Evolutionary conservation across 2,329 filamentous ascomycete genomes (phyloP).

Genomic region (Fusarium decemcellulare): DNA sequence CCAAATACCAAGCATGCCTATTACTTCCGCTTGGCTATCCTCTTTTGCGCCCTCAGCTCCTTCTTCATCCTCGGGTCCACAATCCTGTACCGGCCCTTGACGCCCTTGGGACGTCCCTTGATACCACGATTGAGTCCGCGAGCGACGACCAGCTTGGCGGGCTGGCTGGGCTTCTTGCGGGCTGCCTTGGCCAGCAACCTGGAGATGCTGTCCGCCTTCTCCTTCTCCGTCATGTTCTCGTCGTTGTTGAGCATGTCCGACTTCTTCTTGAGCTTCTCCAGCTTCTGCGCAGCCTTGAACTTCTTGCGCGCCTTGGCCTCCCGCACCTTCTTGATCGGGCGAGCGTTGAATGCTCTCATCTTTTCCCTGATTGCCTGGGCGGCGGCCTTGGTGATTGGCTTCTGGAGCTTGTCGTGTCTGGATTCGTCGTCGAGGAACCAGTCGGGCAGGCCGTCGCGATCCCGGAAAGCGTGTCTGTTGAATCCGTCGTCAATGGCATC

Average conservation of each 20-base stretch:
- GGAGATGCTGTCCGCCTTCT: conserved; percentile 89
- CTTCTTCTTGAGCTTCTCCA: conserved; percentile 98
- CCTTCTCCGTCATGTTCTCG: conserved; percentile 94
- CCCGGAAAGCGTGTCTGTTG: conserved; percentile 93
- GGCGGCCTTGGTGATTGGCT: conserved; percentile 92
- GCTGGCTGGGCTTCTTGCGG: conserved; percentile 88
- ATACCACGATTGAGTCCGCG: conserved; percentile 87
- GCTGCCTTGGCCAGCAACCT: conserved; percentile 85
- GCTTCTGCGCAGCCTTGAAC: conserved; percentile 88
- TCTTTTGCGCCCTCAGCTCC: conserved; percentile 91
- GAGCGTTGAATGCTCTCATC: conserved; percentile 89
- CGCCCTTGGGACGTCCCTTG: conserved; percentile 87
- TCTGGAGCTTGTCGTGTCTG: conserved; percentile 85
- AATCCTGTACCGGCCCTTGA: conserved; percentile 98
- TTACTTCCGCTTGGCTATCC: conserved; percentile 76
- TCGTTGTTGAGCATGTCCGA: conserved; percentile 90
- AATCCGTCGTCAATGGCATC: conserved; percentile 93
- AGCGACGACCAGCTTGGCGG: conserved; percentile 91
- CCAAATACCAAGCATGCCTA: conserved; percentile 6
- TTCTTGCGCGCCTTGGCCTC: conserved; percentile 98
- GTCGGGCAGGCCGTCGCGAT: conserved; percentile 91
- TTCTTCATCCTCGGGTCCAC: conserved; percentile 97
- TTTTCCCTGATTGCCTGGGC: conserved; percentile 96
- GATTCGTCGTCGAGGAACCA: conserved; percentile 98
- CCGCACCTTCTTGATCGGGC: conserved; percentile 98